phyloP scores from a whole-genome alignment of 2,329 filamentous ascomycete genomes.

The Cephalotrichum gorgonifer region DNA sequence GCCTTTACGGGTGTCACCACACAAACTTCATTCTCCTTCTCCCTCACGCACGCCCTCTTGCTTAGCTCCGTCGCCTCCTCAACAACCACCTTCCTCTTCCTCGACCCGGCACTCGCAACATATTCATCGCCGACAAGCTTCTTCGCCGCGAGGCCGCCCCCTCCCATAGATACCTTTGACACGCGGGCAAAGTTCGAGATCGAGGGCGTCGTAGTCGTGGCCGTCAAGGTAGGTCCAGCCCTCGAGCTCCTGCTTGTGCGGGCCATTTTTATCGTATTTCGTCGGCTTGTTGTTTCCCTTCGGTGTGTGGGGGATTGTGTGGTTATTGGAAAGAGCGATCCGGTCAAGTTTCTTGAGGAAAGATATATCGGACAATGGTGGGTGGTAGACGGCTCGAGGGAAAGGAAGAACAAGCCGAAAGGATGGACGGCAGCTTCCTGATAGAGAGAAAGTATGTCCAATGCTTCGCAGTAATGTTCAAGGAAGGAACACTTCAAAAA shows the following conservation, averaged over 20 bases:
- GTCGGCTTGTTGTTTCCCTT: neutral
- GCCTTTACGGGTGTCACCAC: neutral
- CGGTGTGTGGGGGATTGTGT: neutral
- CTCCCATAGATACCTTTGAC: slow-evolving; percentile 24
- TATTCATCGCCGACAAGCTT: slow-evolving; percentile 2
- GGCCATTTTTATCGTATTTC: slow-evolving; percentile 12
- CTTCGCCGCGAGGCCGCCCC: neutral
- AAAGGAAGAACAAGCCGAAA: neutral
- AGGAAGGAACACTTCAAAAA: neutral
- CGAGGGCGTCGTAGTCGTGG: slow-evolving; percentile 11
- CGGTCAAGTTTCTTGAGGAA: neutral
- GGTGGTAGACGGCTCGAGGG: too few relatives aligned
- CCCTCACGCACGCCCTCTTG: slow-evolving; percentile 2
- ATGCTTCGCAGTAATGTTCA: neutral
- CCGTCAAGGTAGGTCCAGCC: slow-evolving; percentile 10
- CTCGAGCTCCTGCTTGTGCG: slow-evolving; percentile 14
- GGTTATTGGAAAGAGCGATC: neutral
- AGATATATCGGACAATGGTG: too few relatives aligned
- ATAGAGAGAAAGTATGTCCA: neutral
- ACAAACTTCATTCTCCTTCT: neutral
- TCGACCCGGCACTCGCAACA: slow-evolving; percentile 1
- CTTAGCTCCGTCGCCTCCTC: neutral
- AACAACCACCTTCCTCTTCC: slow-evolving; percentile 3
- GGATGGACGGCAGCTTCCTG: neutral
- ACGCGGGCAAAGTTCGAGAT: slow-evolving; percentile 37